A percentile compares a stretch with the other conserved stretches of the same genome.
These are phyloP conservation scores for Neonothopanus nambi DNA, from an alignment of 1,284 basidiomycete species.

Conservation along the genomic window DNA sequence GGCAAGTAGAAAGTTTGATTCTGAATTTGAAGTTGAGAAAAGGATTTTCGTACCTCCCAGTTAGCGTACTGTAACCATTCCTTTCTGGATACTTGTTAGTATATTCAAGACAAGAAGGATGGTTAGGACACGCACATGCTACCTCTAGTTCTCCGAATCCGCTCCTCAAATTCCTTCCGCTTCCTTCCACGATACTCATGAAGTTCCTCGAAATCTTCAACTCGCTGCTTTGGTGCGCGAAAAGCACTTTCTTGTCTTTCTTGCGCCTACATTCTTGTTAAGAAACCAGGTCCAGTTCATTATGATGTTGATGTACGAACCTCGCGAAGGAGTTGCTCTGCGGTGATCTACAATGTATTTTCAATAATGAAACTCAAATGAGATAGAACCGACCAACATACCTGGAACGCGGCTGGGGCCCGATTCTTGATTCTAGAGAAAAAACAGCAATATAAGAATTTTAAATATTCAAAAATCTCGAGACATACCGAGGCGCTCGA, in stretches of 20 bases:
- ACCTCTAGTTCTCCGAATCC: slow-evolving; percentile 86
- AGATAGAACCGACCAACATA: background rate
- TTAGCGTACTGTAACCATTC: slow-evolving; percentile 85
- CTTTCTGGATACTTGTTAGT: slow-evolving; percentile 46
- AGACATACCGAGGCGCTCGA: slow-evolving; percentile 15
- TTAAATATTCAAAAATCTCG: background rate
- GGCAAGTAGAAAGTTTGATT: slow-evolving; percentile 23
- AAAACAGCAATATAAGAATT: background rate
- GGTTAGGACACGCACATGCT: slow-evolving; percentile 61
- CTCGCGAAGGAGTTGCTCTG: slow-evolving; percentile 96
- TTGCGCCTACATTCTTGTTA: slow-evolving; percentile 66
- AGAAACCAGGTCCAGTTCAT: background rate
- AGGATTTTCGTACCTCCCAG: slow-evolving; percentile 59
- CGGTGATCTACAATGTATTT: slow-evolving; percentile 72
- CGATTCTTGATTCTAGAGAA: slow-evolving; percentile 15
- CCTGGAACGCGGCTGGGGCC: slow-evolving; percentile 18
- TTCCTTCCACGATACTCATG: slow-evolving; percentile 95
- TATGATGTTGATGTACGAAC: slow-evolving; percentile 41
- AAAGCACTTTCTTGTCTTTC: slow-evolving; percentile 93
- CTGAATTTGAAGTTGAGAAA: slow-evolving; percentile 9
- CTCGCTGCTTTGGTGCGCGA: slow-evolving; percentile 89
- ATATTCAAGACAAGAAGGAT: background rate
- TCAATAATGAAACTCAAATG: background rate
- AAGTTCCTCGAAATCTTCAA: slow-evolving; percentile 97
- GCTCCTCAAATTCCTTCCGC: slow-evolving; percentile 95